A percentile compares a stretch with the other conserved stretches of the same genome.
These are phyloP conservation scores for Choricystis sp. DNA, from an alignment of 139 green algal species.

Conservation along the genomic window DNA sequence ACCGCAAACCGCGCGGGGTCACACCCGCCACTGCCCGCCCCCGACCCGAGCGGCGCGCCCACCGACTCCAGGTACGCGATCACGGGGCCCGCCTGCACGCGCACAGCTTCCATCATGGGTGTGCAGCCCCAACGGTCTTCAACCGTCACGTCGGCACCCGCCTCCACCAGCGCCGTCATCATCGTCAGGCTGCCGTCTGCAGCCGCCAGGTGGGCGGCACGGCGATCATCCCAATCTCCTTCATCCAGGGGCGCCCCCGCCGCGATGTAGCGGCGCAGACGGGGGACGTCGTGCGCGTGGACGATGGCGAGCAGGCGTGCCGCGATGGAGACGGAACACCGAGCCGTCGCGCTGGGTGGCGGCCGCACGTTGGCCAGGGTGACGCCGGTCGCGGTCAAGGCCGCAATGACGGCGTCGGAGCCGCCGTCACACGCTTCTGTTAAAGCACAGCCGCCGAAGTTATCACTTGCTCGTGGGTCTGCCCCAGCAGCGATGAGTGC, in stretches of 20 bases:
- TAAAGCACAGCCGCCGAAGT: slow-evolving; percentile 21
- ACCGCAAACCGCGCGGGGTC: too few relatives aligned
- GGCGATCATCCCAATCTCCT: slow-evolving; percentile 41
- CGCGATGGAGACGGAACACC: slow-evolving; percentile 1
- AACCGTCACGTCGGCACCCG: slow-evolving; percentile 9
- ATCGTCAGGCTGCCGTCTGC: slow-evolving; percentile 38
- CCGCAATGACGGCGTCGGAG: slow-evolving; percentile 16
- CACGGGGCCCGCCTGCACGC: slow-evolving; percentile 17
- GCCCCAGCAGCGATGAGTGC: slow-evolving; percentile 20
- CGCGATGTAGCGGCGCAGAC: slow-evolving; percentile 26
- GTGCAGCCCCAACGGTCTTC: slow-evolving; percentile 27
- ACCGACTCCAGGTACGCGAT: not conserved
- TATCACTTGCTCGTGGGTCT: slow-evolving; percentile 12
- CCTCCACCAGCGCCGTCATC: slow-evolving; percentile 14
- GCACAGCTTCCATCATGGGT: slow-evolving; percentile 23
- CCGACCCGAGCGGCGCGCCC: not conserved
- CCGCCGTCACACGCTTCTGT: slow-evolving; percentile 26
- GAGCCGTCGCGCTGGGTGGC: not conserved
- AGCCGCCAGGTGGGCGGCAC: slow-evolving; percentile 40
- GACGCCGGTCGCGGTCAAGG: slow-evolving; percentile 1
- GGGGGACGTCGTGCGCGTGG: slow-evolving; percentile 13
- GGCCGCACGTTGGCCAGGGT: slow-evolving; percentile 2
- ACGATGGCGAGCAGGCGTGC: slow-evolving; percentile 17
- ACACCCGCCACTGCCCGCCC: not conserved
- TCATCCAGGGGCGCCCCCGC: slow-evolving; percentile 26